Evolutionary conservation across 306 rosid genomes (phyloP).

Genomic region (Alnus rubra): DNA sequence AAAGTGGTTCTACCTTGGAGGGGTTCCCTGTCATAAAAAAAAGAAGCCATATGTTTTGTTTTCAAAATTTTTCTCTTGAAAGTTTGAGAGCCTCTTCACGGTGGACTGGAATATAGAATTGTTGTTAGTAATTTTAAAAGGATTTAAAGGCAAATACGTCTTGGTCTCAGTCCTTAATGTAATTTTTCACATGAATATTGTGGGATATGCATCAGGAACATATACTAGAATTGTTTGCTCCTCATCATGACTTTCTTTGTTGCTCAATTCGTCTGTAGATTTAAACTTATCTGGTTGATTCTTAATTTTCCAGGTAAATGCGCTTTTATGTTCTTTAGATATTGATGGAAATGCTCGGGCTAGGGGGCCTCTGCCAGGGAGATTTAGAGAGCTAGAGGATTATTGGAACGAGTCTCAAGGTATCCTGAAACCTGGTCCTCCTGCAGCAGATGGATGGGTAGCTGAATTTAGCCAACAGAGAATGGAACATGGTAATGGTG

Average conservation of each 20-base stretch:
- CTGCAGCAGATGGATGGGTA: constrained; percentile 76
- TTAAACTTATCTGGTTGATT: constrained; percentile 23
- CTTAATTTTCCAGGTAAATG: constrained; percentile 69
- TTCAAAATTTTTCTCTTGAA: not conserved
- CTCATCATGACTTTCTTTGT: constrained; percentile 20
- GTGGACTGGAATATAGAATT: constrained; percentile 2
- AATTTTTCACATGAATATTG: not conserved
- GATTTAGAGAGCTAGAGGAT: constrained; percentile 75
- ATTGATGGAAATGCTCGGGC: constrained; percentile 59
- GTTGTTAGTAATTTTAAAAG: not conserved
- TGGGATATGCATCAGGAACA: not conserved
- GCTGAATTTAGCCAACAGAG: constrained; percentile 67
- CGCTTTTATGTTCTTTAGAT: constrained; percentile 85
- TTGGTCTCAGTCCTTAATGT: not conserved
- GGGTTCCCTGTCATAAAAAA: no score
- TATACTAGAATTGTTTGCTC: not conserved
- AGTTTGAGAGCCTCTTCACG: not conserved
- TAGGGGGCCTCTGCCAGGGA: constrained; percentile 62
- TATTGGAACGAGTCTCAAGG: constrained; percentile 98
- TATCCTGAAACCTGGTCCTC: constrained; percentile 54
- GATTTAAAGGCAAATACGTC: not conserved
- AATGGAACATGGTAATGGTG: constrained; percentile 60
- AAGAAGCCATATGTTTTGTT: not conserved
- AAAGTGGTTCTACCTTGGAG: no score
- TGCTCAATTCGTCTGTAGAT: constrained; percentile 16